A percentile compares a stretch with the other conserved stretches of the same genome.
Evolutionary conservation across 208 protist species (phyloP).

Genomic region (Wallacemonas rigidus): DNA sequence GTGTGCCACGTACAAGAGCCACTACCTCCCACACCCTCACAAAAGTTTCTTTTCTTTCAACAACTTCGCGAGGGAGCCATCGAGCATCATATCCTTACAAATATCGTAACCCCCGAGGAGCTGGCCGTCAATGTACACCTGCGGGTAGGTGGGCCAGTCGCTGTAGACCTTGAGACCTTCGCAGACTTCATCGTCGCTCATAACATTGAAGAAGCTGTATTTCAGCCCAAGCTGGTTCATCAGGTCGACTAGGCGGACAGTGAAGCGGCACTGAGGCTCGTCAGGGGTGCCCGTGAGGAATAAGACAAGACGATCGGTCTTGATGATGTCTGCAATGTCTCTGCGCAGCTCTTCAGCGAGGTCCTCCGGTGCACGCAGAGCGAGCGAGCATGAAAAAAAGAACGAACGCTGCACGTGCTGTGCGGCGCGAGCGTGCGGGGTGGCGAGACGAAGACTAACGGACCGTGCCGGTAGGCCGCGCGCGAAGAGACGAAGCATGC

Average conservation of each 20-base stretch:
- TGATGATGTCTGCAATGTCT: conserved; percentile 71
- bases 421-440: neutral
- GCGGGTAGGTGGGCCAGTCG: conserved; percentile 94
- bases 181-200: conserved; percentile 88
- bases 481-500: neutral
- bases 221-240: conserved; percentile 69
- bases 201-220: conserved; percentile 91
- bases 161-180: conserved; percentile 90
- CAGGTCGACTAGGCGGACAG: conserved; percentile 78
- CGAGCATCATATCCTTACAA: conserved; percentile 79
- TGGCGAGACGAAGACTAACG: neutral
- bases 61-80: conserved; percentile 66
- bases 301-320: conserved; percentile 73
- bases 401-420: neutral
- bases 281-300: conserved; percentile 92
- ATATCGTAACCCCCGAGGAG: conserved; percentile 93
- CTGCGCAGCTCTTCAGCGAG: conserved; percentile 58
- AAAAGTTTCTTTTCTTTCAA: conserved; percentile 83
- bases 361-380: conserved; percentile 39
- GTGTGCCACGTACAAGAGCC: too few species aligned
- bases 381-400: conserved; percentile 14
- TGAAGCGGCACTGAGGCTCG: conserved; percentile 90
- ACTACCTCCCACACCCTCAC: conserved; percentile 14
- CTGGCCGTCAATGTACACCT: conserved; percentile 91
- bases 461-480: neutral